Evolutionary conservation across 1,284 basidiomycete genomes (phyloP), one percentile per base, ranked within the genome.

Genomic region (Athelia psychrophila): DNA sequence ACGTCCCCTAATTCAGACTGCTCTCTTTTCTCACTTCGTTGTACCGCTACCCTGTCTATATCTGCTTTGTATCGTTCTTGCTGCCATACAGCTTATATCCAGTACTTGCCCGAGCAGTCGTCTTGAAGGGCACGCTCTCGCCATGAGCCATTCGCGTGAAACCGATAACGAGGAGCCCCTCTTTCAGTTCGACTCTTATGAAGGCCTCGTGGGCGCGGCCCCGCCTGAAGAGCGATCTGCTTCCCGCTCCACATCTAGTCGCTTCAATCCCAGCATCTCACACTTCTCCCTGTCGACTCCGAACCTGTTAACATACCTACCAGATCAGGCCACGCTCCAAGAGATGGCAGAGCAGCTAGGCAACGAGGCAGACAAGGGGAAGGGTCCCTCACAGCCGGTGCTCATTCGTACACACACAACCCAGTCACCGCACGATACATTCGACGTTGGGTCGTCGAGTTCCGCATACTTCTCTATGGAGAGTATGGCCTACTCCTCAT

Each of bases 81-180:
- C 35, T 53, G 50, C 52, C 51, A 44, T 30, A 44, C 50, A 55
- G 49, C 48, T 54, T 45, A 49, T 47, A 51, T 49, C 46, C 60
- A 15, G n/a, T n/a, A 18, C 23, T 40, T 48, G 35, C 9, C 52
- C 50, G 45, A 55, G 9, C 51, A 56, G 58, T 22, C 22, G 61
- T 64, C 51, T 24, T 56, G 20, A 22, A 6, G 38, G 27, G 32
- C 56, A 48, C 36, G 32, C 56, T 54, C 64, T 62, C 59, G 56
- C 60, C 71, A 79, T 78, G 77, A 72, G 70, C 71, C 66, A 48
- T 23, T 57, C 57, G 55, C 69, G 70, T 68, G 69, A 70, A 66
- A 78, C 79, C 76, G 79, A 83, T 79, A 78, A 76, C 74, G 74
- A 77, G 53, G 74, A 76, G 56, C 62, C 73, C 47, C 62, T 81